These are phyloP conservation scores for Arthrobotrys megalospora DNA, from an alignment of 2,329 filamentous ascomycete genomes.

Conservation along the genomic window DNA sequence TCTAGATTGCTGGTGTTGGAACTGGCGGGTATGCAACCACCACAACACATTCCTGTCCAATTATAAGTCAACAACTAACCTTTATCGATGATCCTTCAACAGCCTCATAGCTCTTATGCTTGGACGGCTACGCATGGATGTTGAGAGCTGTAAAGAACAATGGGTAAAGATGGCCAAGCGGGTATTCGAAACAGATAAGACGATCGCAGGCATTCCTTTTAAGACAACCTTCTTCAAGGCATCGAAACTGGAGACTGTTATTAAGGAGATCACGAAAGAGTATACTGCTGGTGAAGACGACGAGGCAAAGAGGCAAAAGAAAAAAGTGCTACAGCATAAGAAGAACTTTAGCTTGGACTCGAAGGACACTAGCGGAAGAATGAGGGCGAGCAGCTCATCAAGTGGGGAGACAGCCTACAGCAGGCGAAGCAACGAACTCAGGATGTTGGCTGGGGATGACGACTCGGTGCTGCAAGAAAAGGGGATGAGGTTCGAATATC, in stretches of 20 bases:
- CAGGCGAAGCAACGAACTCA: conserved; percentile 88
- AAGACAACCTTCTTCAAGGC: conserved; percentile 93
- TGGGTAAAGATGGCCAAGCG: conserved; percentile 93
- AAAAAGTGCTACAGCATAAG: conserved; percentile 18
- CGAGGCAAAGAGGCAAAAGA: conserved; percentile 38
- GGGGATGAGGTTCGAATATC: conserved; percentile 37
- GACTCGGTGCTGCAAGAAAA: conserved; percentile 24
- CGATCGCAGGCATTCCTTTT: conserved; percentile 93
- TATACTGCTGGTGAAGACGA: conserved; percentile 80
- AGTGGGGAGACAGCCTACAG: conserved; percentile 79
- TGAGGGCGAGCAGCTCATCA: conserved; percentile 40
- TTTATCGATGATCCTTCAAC: neutral
- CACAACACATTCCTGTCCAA: conserved; percentile 37
- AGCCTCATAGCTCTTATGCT: conserved; percentile 77
- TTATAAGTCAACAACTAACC: neutral
- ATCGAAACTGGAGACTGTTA: conserved; percentile 92
- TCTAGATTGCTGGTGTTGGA: conserved; percentile 58
- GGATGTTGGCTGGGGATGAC: conserved; percentile 76
- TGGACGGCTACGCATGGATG: conserved; percentile 88
- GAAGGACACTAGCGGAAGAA: conserved; percentile 28
- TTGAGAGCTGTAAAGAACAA: conserved; percentile 96
- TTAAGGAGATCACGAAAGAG: conserved; percentile 86
- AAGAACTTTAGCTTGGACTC: conserved; percentile 23
- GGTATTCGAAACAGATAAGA: conserved; percentile 98
- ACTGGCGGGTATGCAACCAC: conserved; percentile 54